Base-by-base conservation (phyloP, 225 moss, liverwort and hornwort genomes). In the Takakia lepidozioides region DNA sequence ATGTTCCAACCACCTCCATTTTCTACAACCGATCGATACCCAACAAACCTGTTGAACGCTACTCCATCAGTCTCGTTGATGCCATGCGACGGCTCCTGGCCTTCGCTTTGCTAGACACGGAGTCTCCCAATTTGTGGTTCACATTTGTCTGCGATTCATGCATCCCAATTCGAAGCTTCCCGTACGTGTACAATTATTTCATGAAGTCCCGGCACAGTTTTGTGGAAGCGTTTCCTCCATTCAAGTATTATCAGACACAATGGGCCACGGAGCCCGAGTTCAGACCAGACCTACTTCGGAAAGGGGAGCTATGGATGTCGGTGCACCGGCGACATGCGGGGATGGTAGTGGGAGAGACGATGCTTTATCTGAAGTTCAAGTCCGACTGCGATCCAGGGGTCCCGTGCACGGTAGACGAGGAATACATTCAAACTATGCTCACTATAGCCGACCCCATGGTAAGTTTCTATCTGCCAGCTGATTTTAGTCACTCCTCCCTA, bases 321-420 rank as follows among this genome's bases (percentile, higher is more conserved):
- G 54, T 76, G 63, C 76, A 72, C 50, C 76, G 71, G 28, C 63
- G 76, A 2, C 71, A 72, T 16, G 76, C 67, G 2, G 76, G 76
- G 14, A 76, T 71, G 54, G 52, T 72, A 13, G 76, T 76, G 1
- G 76, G 76, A 0, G 76, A 76, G 25, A 60, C 68, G 21, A 63
- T 67, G 2, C 63, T 60, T 43, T 76, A 76, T 67, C 57, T 60
- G 26, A 71, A 56, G 30, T 76, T 76, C 36, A 76, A 76, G 51
- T 28, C 63, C 0, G 67, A 76, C 29, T 76, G 76, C 48, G 24
- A n/a, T n/a, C n/a, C n/a, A n/a, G n/a, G n/a, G n/a, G n/a, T n/a
- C n/a, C n/a, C n/a, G 15, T 76, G 76, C 11, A 50, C 56, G 3
- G 19, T 67, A 40, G 76, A 76, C n/a, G 76, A 76, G 60, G 43